These are phyloP conservation scores for Exophiala aquamarina DNA, from an alignment of 2,329 filamentous ascomycete genomes.

Conservation along the genomic window DNA sequence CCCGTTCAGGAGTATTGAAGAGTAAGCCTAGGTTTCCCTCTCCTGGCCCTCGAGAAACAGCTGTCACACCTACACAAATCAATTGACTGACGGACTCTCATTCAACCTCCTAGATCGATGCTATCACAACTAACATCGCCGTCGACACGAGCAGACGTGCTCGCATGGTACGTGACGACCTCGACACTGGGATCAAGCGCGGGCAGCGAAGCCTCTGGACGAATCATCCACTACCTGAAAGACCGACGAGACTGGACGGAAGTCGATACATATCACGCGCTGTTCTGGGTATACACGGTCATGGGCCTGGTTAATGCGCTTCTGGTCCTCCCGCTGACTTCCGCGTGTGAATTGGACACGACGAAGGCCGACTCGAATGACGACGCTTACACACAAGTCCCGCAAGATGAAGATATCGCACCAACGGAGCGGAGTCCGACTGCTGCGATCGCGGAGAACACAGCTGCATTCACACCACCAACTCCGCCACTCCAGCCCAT, in stretches of 20 bases:
- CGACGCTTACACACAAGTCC: constrained; percentile 26
- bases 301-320: constrained; percentile 56
- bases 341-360: constrained; percentile 50
- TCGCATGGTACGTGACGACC: constrained; percentile 46
- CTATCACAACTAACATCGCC: constrained; percentile 33
- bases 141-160: constrained; percentile 26
- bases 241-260: constrained; percentile 49
- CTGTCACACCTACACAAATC: too few relatives aligned
- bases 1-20: constrained; percentile 63
- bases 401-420: constrained; percentile 26
- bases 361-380: constrained; percentile 3
- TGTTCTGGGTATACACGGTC: constrained; percentile 59
- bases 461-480: background rate
- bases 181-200: constrained; percentile 56
- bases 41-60: constrained; percentile 3
- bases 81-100: too few relatives aligned
- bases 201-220: constrained; percentile 55
- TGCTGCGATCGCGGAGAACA: too few relatives aligned
- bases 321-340: constrained; percentile 48
- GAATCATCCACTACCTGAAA: constrained; percentile 51
- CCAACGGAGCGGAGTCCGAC: too few relatives aligned
- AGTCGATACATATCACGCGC: constrained; percentile 55
- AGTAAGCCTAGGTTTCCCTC: constrained; percentile 37
- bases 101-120: constrained; percentile 40
- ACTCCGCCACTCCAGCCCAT: background rate